Evolutionary conservation across 306 rosid genomes (phyloP).

Genomic region (Argentina anserina): DNA sequence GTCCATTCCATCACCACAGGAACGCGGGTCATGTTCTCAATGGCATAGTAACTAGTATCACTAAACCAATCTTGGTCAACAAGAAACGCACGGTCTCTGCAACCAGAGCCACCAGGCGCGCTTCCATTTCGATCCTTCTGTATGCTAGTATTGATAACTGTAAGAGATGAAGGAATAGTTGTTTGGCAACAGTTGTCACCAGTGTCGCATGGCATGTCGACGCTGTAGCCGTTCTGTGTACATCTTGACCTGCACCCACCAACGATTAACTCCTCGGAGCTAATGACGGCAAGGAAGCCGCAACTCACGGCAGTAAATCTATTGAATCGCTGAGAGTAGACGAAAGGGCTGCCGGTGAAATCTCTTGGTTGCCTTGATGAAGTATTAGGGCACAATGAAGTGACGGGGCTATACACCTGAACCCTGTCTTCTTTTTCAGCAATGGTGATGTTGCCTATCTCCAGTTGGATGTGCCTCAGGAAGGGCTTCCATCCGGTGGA

Average conservation of each 20-base stretch:
- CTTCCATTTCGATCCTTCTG: background rate
- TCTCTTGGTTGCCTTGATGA: background rate
- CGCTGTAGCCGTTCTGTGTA: background rate
- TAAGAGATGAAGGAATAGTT: background rate
- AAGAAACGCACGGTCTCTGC: conserved; percentile 8
- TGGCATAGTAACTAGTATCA: background rate
- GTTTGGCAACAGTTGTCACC: conserved; percentile 4
- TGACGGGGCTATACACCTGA: background rate
- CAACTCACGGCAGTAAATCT: conserved; percentile 21
- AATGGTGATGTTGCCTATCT: background rate
- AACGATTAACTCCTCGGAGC: background rate
- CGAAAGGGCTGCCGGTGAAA: background rate
- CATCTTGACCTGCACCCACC: conserved; percentile 32
- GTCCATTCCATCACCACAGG: background rate
- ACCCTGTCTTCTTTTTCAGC: background rate
- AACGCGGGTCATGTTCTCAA: background rate
- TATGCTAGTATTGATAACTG: background rate
- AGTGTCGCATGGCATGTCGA: background rate
- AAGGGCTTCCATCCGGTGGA: background rate
- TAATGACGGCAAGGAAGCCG: background rate
- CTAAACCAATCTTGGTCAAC: background rate
- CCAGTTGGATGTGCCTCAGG: background rate
- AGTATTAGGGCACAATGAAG: background rate
- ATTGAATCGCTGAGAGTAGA: background rate
- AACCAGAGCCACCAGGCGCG: background rate